These are phyloP conservation scores for Tetrapisispora fleetii DNA, from an alignment of 805 yeast genomes.

Conservation along the genomic window DNA sequence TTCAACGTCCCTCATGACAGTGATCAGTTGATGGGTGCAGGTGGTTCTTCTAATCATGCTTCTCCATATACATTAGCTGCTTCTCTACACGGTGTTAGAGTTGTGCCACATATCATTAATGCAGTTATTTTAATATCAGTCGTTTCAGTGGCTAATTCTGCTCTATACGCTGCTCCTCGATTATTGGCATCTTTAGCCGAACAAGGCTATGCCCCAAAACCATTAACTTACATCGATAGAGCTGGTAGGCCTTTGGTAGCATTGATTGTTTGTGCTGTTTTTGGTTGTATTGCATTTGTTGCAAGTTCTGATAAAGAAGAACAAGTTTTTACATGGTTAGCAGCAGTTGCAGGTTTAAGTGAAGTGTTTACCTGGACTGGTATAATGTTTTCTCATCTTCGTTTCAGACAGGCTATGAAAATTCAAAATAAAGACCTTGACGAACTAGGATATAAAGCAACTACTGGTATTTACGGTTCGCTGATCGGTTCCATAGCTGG, in stretches of 20 bases:
- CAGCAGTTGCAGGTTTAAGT: constrained; percentile 47
- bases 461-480: constrained; percentile 42
- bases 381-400: constrained; percentile 41
- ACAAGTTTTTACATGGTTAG: constrained; percentile 49
- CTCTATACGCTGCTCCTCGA: constrained; percentile 66
- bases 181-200: constrained; percentile 57
- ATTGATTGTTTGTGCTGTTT: constrained; percentile 37
- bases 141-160: constrained; percentile 66
- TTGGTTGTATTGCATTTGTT: constrained; percentile 52
- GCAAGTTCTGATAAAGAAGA: constrained; percentile 45
- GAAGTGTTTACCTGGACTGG: constrained; percentile 52
- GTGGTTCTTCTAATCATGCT: constrained; percentile 43
- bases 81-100: constrained; percentile 48
- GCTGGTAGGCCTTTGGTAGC: constrained; percentile 52
- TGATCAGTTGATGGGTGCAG: constrained; percentile 39
- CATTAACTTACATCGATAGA: constrained; percentile 43
- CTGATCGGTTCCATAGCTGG: constrained; percentile 40
- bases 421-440: constrained; percentile 37
- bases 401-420: constrained; percentile 46
- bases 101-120: constrained; percentile 63
- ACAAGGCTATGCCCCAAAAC: constrained; percentile 57
- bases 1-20: constrained; percentile 52
- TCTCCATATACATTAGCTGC: constrained; percentile 75
- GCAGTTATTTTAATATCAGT: constrained; percentile 66
- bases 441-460: constrained; percentile 44